A percentile compares a stretch with the other conserved stretches of the same genome.
These are phyloP conservation scores for Martiniozyma asiatica DNA, from an alignment of 1,139 yeast species.

Conservation along the genomic window DNA sequence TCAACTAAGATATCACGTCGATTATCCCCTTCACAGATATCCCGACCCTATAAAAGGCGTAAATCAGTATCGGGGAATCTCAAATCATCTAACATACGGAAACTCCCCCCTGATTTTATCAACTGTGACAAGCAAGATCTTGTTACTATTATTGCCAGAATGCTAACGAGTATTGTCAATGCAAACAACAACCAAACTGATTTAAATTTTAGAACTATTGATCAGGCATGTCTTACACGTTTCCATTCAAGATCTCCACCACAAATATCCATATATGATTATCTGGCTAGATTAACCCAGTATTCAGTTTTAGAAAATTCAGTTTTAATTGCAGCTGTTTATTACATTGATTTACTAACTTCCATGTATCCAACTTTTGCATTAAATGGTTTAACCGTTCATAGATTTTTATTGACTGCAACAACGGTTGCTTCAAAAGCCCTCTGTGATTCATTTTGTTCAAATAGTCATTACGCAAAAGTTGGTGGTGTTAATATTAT, in stretches of 20 bases:
- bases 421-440: constrained; percentile 89
- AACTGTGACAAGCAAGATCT: constrained; percentile 62
- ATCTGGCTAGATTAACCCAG: constrained; percentile 64
- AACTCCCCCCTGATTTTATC: constrained; percentile 48
- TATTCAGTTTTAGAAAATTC: constrained; percentile 81
- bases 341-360: constrained; percentile 77
- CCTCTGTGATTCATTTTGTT: constrained; percentile 86
- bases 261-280: constrained; percentile 66
- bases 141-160: constrained; percentile 60
- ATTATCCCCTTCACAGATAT: too few relatives aligned
- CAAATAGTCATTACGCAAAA: constrained; percentile 86
- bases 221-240: constrained; percentile 46
- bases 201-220: constrained; percentile 13
- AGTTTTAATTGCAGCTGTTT: constrained; percentile 67
- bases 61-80: too few relatives aligned
- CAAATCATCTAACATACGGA: constrained; percentile 6
- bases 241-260: constrained; percentile 94
- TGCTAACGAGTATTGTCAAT: constrained; percentile 41
- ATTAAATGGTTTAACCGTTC: constrained; percentile 83
- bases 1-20: too few relatives aligned
- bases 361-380: constrained; percentile 72
- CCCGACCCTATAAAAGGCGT: too few relatives aligned
- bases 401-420: constrained; percentile 79
- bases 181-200: constrained; percentile 18
- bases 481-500: constrained; percentile 88